These are phyloP conservation scores for Acer yangbiense DNA, from an alignment of 345 rosid species.

Conservation along the genomic window DNA sequence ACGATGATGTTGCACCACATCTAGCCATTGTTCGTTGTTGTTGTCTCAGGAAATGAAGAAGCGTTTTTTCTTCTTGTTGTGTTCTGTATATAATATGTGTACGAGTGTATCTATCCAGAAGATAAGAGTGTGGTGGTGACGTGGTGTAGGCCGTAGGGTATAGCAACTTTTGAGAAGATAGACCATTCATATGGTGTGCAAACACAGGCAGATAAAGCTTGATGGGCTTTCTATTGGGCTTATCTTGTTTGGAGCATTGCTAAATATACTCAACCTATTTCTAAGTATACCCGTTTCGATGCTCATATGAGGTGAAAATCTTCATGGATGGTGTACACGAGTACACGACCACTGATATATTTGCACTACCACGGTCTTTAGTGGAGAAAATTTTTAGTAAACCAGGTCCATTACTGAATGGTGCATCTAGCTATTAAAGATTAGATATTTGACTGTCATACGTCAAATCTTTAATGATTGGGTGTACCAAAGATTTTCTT, in stretches of 20 bases:
- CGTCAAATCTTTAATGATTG: too few species aligned
- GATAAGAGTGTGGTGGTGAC: conserved; percentile 16
- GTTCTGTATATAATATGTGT: background rate
- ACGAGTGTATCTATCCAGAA: background rate
- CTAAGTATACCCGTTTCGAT: background rate
- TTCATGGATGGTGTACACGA: too few species aligned
- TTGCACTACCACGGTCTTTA: too few species aligned
- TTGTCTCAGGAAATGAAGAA: conserved; percentile 2
- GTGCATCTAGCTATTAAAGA: too few species aligned
- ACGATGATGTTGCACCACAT: conserved; percentile 46
- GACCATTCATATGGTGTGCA: conserved; percentile 1
- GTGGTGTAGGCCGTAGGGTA: background rate
- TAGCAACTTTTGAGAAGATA: background rate
- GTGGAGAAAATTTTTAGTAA: too few species aligned
- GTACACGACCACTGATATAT: too few species aligned
- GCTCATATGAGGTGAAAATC: too few species aligned
- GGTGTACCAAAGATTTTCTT: too few species aligned
- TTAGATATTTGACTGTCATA: too few species aligned
- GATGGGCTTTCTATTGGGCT: background rate
- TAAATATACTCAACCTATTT: background rate
- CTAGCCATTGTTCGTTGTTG: conserved; percentile 51
- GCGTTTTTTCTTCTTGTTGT: background rate
- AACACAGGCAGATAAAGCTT: background rate
- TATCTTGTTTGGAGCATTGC: background rate
- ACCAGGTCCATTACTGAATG: too few species aligned